Evolutionary conservation across 2,329 filamentous ascomycete species (phyloP).

Genomic region (Harringtonia aguacate): DNA sequence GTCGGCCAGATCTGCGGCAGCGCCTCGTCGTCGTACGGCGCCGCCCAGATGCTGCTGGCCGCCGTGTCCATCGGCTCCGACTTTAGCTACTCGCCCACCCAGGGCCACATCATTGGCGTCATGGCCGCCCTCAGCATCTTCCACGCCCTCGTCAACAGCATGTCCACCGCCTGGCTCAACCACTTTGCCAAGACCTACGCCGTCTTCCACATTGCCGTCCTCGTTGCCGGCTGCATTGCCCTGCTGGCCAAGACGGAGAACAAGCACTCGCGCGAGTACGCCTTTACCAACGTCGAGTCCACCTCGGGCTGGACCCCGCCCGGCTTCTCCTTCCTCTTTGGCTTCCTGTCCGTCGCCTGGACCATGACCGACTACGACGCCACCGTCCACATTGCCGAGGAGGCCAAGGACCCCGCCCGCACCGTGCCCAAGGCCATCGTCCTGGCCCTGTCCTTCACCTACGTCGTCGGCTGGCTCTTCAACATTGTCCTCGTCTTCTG

Average conservation of each 20-base stretch:
- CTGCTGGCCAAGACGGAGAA: slow-evolving; percentile 37
- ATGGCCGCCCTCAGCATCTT: slow-evolving; percentile 43
- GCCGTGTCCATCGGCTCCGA: slow-evolving; percentile 39
- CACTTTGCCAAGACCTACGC: slow-evolving; percentile 47
- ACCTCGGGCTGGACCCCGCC: slow-evolving; percentile 41
- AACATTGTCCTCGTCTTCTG: slow-evolving; percentile 47
- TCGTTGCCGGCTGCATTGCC: slow-evolving; percentile 39
- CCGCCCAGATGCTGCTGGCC: slow-evolving; percentile 44
- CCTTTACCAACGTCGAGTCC: slow-evolving; percentile 42
- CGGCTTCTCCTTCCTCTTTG: slow-evolving; percentile 48
- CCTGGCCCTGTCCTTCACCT: slow-evolving; percentile 43
- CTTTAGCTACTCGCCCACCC: slow-evolving; percentile 34
- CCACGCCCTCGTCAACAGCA: slow-evolving; percentile 41
- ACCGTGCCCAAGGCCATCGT: slow-evolving; percentile 41
- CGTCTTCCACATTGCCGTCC: slow-evolving; percentile 41
- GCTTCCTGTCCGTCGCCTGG: slow-evolving; percentile 49
- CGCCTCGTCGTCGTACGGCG: slow-evolving; percentile 46
- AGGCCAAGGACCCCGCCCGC: slow-evolving; percentile 23
- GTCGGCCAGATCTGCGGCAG: slow-evolving; percentile 42
- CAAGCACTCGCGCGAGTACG: slow-evolving; percentile 40
- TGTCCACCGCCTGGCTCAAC: slow-evolving; percentile 47
- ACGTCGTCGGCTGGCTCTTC: slow-evolving; percentile 43
- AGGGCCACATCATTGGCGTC: slow-evolving; percentile 36
- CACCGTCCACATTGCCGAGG: slow-evolving; percentile 34
- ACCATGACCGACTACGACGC: slow-evolving; percentile 41